Percentiles rank a stretch among this genome's conserved stretches.
phyloP scores from a whole-genome alignment of 1,284 basidiomycete genomes.

The Moesziomyces globuligerus region DNA sequence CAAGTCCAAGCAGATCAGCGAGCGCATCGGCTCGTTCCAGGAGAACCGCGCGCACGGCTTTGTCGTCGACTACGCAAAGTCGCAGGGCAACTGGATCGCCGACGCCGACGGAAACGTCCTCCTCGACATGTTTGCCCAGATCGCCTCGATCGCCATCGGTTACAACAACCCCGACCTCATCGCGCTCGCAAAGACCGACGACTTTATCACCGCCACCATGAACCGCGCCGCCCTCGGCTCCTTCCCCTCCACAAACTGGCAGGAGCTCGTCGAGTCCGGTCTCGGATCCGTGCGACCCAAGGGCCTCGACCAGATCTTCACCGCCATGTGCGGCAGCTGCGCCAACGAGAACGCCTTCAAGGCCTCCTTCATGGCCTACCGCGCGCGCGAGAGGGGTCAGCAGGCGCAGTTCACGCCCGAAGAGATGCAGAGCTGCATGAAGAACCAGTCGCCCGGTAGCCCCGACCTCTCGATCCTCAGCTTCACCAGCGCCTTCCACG shows the following conservation, averaged over 20 bases:
- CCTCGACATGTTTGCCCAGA: conserved; percentile 72
- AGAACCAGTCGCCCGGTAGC: conserved; percentile 70
- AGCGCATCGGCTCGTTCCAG: conserved; percentile 67
- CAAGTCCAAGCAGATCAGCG: conserved; percentile 54
- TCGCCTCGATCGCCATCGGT: conserved; percentile 66
- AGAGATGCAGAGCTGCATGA: conserved; percentile 70
- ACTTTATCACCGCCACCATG: conserved; percentile 68
- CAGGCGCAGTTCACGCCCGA: conserved; percentile 34
- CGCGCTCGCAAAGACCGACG: conserved; percentile 64
- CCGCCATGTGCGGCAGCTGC: conserved; percentile 67
- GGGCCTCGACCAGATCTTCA: conserved; percentile 70
- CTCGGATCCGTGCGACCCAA: conserved; percentile 71
- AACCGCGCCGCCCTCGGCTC: conserved; percentile 72
- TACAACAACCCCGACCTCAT: conserved; percentile 71
- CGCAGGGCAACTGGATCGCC: conserved; percentile 68
- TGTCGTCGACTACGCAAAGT: conserved; percentile 68
- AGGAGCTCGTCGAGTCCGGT: conserved; percentile 69
- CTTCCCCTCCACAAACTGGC: conserved; percentile 71
- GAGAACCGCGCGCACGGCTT: conserved; percentile 69
- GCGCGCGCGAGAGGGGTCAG: conserved; percentile 67
- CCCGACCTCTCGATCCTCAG: conserved; percentile 71
- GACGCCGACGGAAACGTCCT: conserved; percentile 72
- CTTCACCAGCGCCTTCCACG: conserved; percentile 70
- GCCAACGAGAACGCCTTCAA: conserved; percentile 71
- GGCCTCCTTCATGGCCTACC: conserved; percentile 71